A percentile compares a stretch with the other conserved stretches of the same genome.
These are phyloP conservation scores for Nasturtium officinale DNA, from an alignment of 345 rosid genomes.

Conservation along the genomic window DNA sequence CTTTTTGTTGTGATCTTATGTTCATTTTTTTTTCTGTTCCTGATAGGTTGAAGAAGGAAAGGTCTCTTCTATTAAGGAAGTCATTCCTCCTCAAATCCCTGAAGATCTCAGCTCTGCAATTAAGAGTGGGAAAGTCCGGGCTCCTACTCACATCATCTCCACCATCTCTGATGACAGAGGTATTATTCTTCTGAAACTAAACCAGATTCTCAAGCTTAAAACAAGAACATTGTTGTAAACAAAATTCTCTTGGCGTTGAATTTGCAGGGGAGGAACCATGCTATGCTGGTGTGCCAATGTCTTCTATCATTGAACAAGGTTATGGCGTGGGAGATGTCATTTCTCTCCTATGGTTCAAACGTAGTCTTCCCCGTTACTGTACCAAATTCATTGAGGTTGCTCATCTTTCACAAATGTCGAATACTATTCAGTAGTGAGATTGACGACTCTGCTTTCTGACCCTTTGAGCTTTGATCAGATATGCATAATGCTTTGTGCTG, in stretches of 20 bases:
- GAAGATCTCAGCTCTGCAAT: conserved; percentile 93
- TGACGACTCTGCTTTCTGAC: too few relatives aligned
- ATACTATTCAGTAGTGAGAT: too few relatives aligned
- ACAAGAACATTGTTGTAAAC: conserved; percentile 1
- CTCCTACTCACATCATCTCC: conserved; percentile 95
- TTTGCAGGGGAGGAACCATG: conserved; percentile 94
- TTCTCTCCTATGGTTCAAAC: conserved; percentile 95
- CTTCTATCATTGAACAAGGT: conserved; percentile 89
- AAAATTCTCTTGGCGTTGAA: conserved; percentile 5
- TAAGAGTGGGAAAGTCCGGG: conserved; percentile 95
- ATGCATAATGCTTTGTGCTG: conserved; percentile 94
- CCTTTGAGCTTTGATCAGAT: conserved; percentile 56
- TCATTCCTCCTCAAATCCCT: conserved; percentile 87
- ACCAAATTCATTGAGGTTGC: conserved; percentile 86
- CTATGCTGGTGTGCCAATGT: conserved; percentile 98
- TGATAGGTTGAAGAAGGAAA: conserved; percentile 75
- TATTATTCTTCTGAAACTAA: conserved; percentile 30
- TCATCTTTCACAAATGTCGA: conserved; percentile 14
- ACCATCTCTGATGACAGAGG: conserved; percentile 98
- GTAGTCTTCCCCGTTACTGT: conserved; percentile 96
- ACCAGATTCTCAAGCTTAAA: background rate
- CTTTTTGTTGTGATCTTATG: conserved; percentile 18
- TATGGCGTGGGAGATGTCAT: conserved; percentile 96
- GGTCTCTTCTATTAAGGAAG: conserved; percentile 74
- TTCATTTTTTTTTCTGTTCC: background rate